Evolutionary conservation across 192 early-diverging fungal species (phyloP).

Genomic region (Chytriomyces confervae): DNA sequence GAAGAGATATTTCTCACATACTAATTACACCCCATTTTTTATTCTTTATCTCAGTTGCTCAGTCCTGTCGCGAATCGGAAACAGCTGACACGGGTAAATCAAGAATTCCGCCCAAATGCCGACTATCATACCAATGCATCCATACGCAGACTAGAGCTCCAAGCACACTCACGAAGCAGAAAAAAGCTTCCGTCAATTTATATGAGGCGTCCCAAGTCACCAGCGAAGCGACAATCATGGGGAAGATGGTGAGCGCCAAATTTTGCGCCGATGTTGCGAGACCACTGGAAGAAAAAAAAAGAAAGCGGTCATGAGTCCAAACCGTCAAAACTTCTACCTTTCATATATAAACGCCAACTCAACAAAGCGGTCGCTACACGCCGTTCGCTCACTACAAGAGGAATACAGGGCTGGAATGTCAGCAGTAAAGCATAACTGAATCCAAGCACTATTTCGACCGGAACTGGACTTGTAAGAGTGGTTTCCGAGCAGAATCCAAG

Average conservation of each 20-base stretch:
- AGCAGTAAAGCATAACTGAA: conserved; percentile 53
- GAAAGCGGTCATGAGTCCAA: neutral
- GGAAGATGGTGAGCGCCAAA: conserved; percentile 57
- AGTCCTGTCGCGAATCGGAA: no score
- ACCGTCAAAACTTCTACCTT: neutral
- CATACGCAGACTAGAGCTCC: conserved; percentile 32
- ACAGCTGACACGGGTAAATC: neutral
- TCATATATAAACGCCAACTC: neutral
- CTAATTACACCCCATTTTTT: neutral
- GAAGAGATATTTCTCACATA: neutral
- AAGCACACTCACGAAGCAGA: conserved; percentile 25
- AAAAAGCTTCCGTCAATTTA: conserved; percentile 46
- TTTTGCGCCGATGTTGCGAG: conserved; percentile 58
- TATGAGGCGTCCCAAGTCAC: conserved; percentile 50
- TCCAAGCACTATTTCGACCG: conserved; percentile 53
- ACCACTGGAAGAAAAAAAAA: conserved; percentile 42
- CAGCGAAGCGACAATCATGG: conserved; percentile 59
- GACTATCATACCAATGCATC: conserved; percentile 37
- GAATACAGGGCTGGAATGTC: conserved; percentile 60
- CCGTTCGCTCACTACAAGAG: conserved; percentile 51
- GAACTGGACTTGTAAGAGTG: conserved; percentile 47
- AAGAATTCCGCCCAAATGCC: conserved; percentile 20
- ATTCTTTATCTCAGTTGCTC: neutral
- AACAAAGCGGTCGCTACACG: conserved; percentile 54
- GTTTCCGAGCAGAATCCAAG: conserved; percentile 42